Evolutionary conservation across 306 rosid genomes (phyloP).

Genomic region (Neltuma alba): DNA sequence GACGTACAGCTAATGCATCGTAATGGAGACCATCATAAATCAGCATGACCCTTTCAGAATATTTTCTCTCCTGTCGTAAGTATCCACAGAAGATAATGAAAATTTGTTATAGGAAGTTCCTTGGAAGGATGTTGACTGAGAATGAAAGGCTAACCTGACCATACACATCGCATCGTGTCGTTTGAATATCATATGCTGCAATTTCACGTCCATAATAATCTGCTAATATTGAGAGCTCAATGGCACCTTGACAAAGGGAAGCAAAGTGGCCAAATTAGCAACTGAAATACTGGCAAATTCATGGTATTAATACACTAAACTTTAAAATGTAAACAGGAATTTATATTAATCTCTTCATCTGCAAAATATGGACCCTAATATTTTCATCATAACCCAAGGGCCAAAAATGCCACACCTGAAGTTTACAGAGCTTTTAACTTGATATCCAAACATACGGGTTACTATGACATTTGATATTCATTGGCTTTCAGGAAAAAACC

Average conservation of each 20-base stretch:
- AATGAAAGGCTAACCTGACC: constrained; percentile 75
- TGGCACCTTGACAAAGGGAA: constrained; percentile 69
- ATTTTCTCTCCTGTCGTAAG: constrained; percentile 65
- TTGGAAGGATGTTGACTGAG: constrained; percentile 19
- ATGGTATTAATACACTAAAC: constrained; percentile 1
- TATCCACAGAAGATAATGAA: constrained; percentile 21
- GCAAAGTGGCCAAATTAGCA: constrained; percentile 33
- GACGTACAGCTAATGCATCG: constrained; percentile 90
- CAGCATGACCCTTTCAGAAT: constrained; percentile 85
- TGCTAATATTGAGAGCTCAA: constrained; percentile 90
- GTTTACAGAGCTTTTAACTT: constrained; percentile 10
- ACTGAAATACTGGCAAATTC: constrained; percentile 18
- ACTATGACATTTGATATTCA: background rate
- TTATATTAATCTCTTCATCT: constrained; percentile 8
- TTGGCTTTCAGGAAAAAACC: background rate
- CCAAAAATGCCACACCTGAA: constrained; percentile 17
- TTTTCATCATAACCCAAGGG: constrained; percentile 21
- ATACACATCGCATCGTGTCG: constrained; percentile 91
- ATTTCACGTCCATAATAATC: constrained; percentile 89
- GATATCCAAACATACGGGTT: background rate
- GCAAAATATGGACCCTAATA: constrained; percentile 8
- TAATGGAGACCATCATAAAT: constrained; percentile 96
- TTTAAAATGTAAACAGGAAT: constrained; percentile 25
- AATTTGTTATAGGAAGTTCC: constrained; percentile 34
- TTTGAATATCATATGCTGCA: constrained; percentile 93